These are phyloP conservation scores for Nepenthes alata DNA, from an alignment of 179 eudicot species.

Conservation along the genomic window DNA sequence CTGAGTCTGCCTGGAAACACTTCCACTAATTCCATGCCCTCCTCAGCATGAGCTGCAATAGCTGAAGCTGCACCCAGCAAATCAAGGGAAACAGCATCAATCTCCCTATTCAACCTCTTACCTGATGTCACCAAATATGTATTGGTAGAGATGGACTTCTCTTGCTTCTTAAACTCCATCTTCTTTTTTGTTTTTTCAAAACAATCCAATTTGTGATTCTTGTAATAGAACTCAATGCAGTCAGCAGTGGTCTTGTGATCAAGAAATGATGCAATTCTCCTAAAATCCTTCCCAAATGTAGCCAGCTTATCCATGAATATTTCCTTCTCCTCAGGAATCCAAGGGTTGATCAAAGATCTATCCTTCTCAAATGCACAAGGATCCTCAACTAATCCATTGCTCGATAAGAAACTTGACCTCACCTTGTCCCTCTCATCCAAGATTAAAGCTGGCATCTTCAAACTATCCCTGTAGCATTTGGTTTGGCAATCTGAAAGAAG, in stretches of 20 bases:
- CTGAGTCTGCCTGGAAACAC: constrained; percentile 16
- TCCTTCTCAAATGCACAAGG: constrained; percentile 79
- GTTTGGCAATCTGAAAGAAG: constrained; percentile 52
- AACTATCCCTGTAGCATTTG: constrained; percentile 34
- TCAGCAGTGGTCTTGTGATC: constrained; percentile 85
- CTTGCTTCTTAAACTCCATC: constrained; percentile 38
- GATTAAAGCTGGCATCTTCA: constrained; percentile 82
- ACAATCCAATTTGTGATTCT: constrained; percentile 76
- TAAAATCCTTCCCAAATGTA: constrained; percentile 66
- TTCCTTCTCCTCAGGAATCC: constrained; percentile 66
- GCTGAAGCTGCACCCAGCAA: constrained; percentile 75
- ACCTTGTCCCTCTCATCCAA: constrained; percentile 55
- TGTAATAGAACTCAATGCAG: constrained; percentile 87
- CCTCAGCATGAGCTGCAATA: constrained; percentile 42
- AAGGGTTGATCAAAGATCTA: constrained; percentile 57
- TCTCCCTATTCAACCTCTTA: constrained; percentile 58
- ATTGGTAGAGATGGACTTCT: constrained; percentile 33
- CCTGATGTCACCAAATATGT: constrained; percentile 66
- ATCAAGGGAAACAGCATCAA: constrained; percentile 71
- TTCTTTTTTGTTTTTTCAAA: constrained; percentile 58
- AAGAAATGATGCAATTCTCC: constrained; percentile 70
- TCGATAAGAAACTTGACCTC: constrained; percentile 46
- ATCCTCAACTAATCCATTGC: constrained; percentile 74
- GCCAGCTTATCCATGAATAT: constrained; percentile 68
- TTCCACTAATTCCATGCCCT: constrained; percentile 26